Base-by-base conservation (phyloP, 768 basidiomycete species). In the Rubroboletus satanas region DNA sequence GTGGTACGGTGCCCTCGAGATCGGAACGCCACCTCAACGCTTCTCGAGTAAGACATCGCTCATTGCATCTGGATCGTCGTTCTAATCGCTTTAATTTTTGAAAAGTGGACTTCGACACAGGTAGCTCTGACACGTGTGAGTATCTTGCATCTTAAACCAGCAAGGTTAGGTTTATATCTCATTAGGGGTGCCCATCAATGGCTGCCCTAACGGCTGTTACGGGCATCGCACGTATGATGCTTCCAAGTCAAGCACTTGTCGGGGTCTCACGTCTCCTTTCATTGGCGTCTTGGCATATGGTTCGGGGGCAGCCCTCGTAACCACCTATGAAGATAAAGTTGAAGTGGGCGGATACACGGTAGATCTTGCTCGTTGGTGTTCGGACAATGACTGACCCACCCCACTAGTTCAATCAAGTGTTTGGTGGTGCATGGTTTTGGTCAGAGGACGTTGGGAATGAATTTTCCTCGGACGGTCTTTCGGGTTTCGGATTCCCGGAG, bases 81-180 rank as follows among this genome's bases (percentile, higher is more conserved):
- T 1, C 39, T 49, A 23, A 56, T 43, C 1, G 15, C 7, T 29
- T 49, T 15, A 10, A 26, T 9, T 33, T 31, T 42, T 18, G 28
- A 29, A 12, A 31, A 78, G 78, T 78, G 57, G 76, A 77, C 56
- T 77, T 78, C 53, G 79, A 80, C 59, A 80, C 79, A 10, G 77
- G 80, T 41, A 79, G 78, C 43, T 72, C 76, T 55, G 81, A 83
- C 60, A 62, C 78, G 12, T 55, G 65, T 61, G 49, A 49, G 66
- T 50, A 6, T 26, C 36, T 8, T 26, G 28, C 14, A n/a, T 28
- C n/a, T 14, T 36, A 15, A 28, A 18, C 9, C 0, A 4, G 12
- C 14, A n/a, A 42, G 3, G 7, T 8, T n/a, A 23, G 5, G 8
- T n/a, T 62, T 26, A 26, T 18, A 57, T 31, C 21, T 8, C 45